phyloP scores from a whole-genome alignment of 176 grass and related monocot genomes.

The Areca catechu region DNA sequence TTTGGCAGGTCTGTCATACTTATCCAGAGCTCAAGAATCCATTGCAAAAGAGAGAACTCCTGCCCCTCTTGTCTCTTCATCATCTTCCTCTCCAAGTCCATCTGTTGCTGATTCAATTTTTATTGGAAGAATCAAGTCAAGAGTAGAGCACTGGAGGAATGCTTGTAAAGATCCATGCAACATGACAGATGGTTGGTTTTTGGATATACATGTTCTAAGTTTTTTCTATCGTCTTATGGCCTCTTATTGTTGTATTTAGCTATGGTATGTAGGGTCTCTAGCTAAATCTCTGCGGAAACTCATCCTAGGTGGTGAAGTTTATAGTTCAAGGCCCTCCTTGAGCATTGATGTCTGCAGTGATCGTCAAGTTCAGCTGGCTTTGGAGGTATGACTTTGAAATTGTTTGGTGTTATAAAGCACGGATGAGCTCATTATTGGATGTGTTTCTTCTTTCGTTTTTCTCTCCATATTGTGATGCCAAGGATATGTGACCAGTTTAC shows the following conservation, averaged over 20 bases:
- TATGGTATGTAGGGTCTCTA: slow-evolving; percentile 29
- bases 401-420: neutral
- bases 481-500: no score
- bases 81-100: slow-evolving; percentile 24
- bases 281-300: slow-evolving; percentile 48
- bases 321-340: slow-evolving; percentile 75
- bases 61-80: slow-evolving; percentile 15
- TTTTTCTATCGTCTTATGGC: slow-evolving; percentile 1
- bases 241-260: slow-evolving; percentile 15
- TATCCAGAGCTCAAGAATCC: slow-evolving; percentile 95
- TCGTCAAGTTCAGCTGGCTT: slow-evolving; percentile 63
- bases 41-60: slow-evolving; percentile 42
- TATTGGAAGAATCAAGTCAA: slow-evolving; percentile 59
- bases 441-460: no score
- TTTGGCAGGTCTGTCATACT: slow-evolving; percentile 79
- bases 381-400: slow-evolving; percentile 39
- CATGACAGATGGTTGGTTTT: slow-evolving; percentile 45
- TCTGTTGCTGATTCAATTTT: slow-evolving; percentile 77
- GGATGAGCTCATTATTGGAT: no score
- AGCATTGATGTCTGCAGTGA: slow-evolving; percentile 68
- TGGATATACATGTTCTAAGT: neutral
- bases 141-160: slow-evolving; percentile 53
- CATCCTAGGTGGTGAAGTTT: slow-evolving; percentile 49
- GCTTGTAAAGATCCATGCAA: slow-evolving; percentile 31
- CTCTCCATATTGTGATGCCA: no score